Base-by-base conservation (phyloP, 768 basidiomycete genomes). In the Tricholoma sp. region DNA sequence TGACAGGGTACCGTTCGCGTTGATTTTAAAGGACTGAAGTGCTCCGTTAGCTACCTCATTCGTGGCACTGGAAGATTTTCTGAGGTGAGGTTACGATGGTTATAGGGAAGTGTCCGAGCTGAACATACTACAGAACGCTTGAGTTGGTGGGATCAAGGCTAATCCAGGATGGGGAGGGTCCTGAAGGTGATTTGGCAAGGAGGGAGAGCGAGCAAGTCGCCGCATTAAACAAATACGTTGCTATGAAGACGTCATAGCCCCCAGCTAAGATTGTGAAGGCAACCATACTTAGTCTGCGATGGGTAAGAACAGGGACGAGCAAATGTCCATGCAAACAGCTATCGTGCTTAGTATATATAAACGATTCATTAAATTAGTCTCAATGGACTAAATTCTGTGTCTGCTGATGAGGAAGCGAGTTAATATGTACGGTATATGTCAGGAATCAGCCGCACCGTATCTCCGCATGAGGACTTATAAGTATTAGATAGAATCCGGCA, bases 231-330 rank as follows among this genome's bases (percentile, higher is more conserved):
- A 81, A 63, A 67, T 87, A 88, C 0, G 83, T 79, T 2, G 82
- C 82, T 53, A 89, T 74, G 61, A 83, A 85, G 57, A 80, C 68
- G 48, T 75, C 74, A 63, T 81, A 88, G 13, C 86, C 86, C 32
- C 86, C 86, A 31, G 86, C 86, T 34, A 88, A 75, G 58, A 89
- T 84, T 4, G 76, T 85, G 63, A 85, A 82, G 54, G 81, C 76
- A 61, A 88, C 86, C 86, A 88, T 88, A n/a, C n/a, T n/a, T n/a
- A 44, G 29, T 28, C 44, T 47, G 24, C 15, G 24, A 24, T 24
- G 24, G 4, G 24, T 2, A 24, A 24, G 24, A 24, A 24, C 4
- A 24, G 24, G 24, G 24, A 24, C 24, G 24, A 24, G 24, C 24
- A 4, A 24, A 24, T 24, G 24, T 24, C 4, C 24, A 24, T 24